Base-by-base conservation (phyloP, 2,329 filamentous ascomycete genomes). In the Trichoderma koningiopsis region DNA sequence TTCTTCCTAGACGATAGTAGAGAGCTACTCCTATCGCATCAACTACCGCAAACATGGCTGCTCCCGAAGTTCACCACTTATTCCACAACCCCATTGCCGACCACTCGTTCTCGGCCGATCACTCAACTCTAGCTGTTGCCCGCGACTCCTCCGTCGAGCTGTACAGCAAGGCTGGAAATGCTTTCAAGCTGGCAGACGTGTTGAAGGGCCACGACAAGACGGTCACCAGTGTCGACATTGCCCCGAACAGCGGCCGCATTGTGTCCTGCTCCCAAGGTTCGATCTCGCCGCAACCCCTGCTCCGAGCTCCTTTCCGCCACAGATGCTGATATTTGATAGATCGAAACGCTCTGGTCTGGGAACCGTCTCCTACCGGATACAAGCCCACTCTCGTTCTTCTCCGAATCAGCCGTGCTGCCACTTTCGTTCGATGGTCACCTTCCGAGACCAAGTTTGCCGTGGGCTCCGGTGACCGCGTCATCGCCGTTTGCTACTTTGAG, bases 381-480 rank as follows among this genome's bases (percentile, higher is more conserved):
- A 98, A 97, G 82, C 96, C 96, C 4, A 99, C 96, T 0, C 89
- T 99, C 66, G 96, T 99, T 22, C 91, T 99, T 71, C 92, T 99
- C 62, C 93, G 96, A 77, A 97, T 99, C 83, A 97, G 97, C 83
- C 90, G 96, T 71, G 96, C 96, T 22, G 96, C 96, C 4, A 99
- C 96, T 0, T 97, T 95, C 78, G 96, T 97, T 62, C 92, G 96
- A 76, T 99, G 96, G 96, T 96, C 94, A 27, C 96, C 96, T 3
- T 95, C 92, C 27, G 96, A 99, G 85, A 92, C 90, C 79, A 99
- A 99, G 82, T 99, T 99, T 80, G 96, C 96, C 66, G 96, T 98
- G 31, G 96, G 96, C 71, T 97, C 94, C 33, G 96, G 96, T 71
- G 96, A 97, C 75, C 91, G 96, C 72, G 92, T 97, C 73, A 97